Base-by-base conservation (phyloP, 1,284 basidiomycete genomes). In the Stereum hirsutum region DNA sequence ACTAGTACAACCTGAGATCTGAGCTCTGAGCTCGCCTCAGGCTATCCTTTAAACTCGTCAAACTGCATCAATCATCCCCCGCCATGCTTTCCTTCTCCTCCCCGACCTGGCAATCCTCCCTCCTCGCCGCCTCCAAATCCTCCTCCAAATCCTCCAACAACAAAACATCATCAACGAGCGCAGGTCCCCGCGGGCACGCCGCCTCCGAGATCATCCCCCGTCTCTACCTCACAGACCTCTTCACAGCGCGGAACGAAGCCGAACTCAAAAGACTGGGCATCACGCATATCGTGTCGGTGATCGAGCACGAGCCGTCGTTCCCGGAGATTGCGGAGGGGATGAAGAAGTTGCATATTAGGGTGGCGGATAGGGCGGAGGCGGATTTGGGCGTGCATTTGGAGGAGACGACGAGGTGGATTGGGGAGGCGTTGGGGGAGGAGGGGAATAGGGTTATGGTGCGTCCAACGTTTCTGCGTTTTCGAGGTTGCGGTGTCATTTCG, bases 201-300 rank as follows among this genome's bases (percentile, higher is more conserved):
- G 69, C 72, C 5, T 69, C 69, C 36, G 60, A 64, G 40, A 79
- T 88, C 52, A 54, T 74, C 1, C 74, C 79, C 5, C 70, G 77
- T 14, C 60, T 88, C 20, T 88, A 78, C 54, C 72, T 88, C 39
- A 76, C 81, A 2, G 78, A 79, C 52, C 69, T 72, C 46, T 65
- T 61, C 54, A 75, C 74, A 12, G 83, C 79, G 7, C 57, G 60
- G 19, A 60, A 75, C 52, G 57, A 59, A 11, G 61, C 65, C 6
- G 65, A 69, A 41, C 63, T 86, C 19, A 47, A 50, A 8, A 58
- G 58, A 6, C 53, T 67, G 7, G 60, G 63, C 24, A 60, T 68
- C 45, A 68, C 67, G 15, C 67, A 69, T 50, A 52, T 69, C 44
- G 46, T 69, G 19, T 64, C 63, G 12, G 55, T 64, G 31, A 42